Base-by-base conservation (phyloP, 169 alveolate species). In the Eimeria necatrix region DNA sequence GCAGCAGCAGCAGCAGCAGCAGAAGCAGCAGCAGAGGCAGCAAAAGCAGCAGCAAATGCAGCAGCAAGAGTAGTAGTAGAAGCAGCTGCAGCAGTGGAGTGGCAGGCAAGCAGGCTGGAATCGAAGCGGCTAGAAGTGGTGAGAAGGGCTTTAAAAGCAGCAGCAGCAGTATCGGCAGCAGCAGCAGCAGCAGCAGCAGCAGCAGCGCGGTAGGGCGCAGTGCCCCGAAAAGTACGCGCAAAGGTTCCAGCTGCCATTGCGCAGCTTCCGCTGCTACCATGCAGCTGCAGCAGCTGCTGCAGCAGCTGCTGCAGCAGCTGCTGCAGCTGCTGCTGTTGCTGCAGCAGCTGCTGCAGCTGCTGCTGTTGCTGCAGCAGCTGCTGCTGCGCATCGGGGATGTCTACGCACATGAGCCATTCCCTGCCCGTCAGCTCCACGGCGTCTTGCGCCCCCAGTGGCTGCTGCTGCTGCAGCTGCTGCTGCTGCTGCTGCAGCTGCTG, bases 371-470 rank as follows among this genome's bases (percentile, higher is more conserved):
- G 68, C 18, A 12, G 68, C 68, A 12, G 68, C 68, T 56, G 68
- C 68, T 56, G 68, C 53, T 73, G 41, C 41, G 41, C 41, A 32
- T 32, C 41, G 41, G 2, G 41, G 0, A 32, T 32, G 41, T 32
- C 41, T 32, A 32, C 41, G 41, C 24, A 73, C 84, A 73, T 73
- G n/a, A 73, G 84, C 84, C 84, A 73, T 22, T 73, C 84, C 26
- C n/a, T 73, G 32, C 84, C 84, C 56, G 84, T 26, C 20, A 73
- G 56, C 22, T 22, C 59, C 6, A 73, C 22, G 59, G n/a, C 26
- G 59, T 22, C 56, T 5, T 22, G 20, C 52, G 6, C 18, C 1
- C 53, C 52, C 53, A 12, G 59, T 51, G n/a, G 16, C 22, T 26
- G 49, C 84, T 73, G 56, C 84, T 32, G 84, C 68, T 56, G 68